Conservation (phyloP, 2,329 filamentous ascomycete species). For the Escovopsis sp. region DNA sequence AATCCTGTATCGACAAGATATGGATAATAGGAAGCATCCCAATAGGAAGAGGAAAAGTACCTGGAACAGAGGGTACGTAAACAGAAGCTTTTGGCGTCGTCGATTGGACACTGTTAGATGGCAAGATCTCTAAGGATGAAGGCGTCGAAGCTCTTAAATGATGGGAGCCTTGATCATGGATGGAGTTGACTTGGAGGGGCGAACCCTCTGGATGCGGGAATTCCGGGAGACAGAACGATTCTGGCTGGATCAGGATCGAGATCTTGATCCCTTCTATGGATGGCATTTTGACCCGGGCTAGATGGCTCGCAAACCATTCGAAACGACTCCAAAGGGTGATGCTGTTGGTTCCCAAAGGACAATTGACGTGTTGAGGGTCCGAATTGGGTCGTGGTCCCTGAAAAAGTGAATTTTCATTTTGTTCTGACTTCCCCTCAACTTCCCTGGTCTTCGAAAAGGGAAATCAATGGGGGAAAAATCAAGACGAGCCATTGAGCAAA, state of each 20-base stretch:
- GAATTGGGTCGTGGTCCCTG: too few species aligned
- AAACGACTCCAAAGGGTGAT: too few species aligned
- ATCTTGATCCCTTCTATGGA: slow-evolving; percentile 34
- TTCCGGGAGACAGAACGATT: slow-evolving; percentile 30
- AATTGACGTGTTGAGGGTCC: too few species aligned
- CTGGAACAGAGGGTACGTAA: slow-evolving; percentile 40
- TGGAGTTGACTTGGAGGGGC: slow-evolving; percentile 14
- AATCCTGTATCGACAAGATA: not conserved
- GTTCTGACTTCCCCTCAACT: too few species aligned
- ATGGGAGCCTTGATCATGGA: not conserved
- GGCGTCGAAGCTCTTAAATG: not conserved
- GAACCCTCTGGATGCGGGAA: slow-evolving; percentile 39
- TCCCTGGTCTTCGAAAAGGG: too few species aligned
- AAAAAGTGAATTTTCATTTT: too few species aligned
- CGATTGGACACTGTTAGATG: not conserved
- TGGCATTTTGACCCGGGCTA: slow-evolving; percentile 25
- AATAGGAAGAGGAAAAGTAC: slow-evolving; percentile 16
- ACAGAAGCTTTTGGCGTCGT: slow-evolving; percentile 32
- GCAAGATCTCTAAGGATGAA: not conserved
- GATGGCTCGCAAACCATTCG: not conserved
- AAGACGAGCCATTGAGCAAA: too few species aligned
- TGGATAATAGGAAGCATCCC: not conserved
- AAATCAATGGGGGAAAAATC: too few species aligned
- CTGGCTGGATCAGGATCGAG: slow-evolving; percentile 24
- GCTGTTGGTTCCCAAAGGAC: too few species aligned